Evolutionary conservation across 1,284 basidiomycete species (phyloP), one percentile per base, ranked within the genome.

Genomic region (Cutaneotrichosporon arboriforme): DNA sequence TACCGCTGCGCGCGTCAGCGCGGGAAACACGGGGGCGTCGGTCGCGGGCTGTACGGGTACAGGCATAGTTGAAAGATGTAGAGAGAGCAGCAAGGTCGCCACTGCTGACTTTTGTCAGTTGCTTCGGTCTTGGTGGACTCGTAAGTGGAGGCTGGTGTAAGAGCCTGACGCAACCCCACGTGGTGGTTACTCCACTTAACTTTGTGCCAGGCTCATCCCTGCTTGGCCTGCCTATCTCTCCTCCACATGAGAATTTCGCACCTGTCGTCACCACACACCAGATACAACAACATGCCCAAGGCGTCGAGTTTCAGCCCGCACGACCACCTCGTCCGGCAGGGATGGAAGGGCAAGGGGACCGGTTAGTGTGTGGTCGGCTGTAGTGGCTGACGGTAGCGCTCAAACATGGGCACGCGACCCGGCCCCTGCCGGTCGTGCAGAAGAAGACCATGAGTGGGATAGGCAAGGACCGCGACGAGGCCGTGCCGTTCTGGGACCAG

Each of bases 401-500:
- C 35, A 74, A 74, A 54, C 61, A 73, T 15, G 72, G 71, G 26
- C 74, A 74, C 48, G 60, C 71, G 8, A 70, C 70, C 17, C 81
- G 83, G 17, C 91, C 90, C 2, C 76, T 96, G 43, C 79, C 84
- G 2, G 82, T 92, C 36, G 80, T 85, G 1, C 86, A 88, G 72
- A 94, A 94, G 79, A 88, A 86, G 77, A 87, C 81, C 4, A 78
- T 93, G 18, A 76, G 82, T 15, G 91, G 91, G 1, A 76, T 96
- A 50, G 91, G 91, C 51, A 90, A 89, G 70, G 90, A 94, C 72
- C 80, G 90, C 58, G 90, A 93, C 68, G 90, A 91, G 62, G 88
- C 88, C 0, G 90, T 92, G 68, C 88, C 89, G 44, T 96, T 94
- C 81, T 96, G 90, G 90, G 90, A 96, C 72, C 88, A 92, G 90